Base-by-base conservation (phyloP, 1,139 yeast species). In the Scheffersomyces segobiensis region DNA sequence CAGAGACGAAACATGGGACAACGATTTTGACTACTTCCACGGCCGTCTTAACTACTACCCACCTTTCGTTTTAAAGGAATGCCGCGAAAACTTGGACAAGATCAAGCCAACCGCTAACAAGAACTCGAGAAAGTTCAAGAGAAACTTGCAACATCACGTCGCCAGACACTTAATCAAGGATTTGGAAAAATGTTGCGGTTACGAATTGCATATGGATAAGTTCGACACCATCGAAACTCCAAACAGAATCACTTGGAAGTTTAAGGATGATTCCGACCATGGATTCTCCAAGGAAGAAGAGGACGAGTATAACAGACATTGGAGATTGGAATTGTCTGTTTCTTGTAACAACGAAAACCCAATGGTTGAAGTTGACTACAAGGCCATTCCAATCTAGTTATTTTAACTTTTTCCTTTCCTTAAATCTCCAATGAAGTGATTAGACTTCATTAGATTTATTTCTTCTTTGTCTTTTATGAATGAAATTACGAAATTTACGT, bases 111-210 rank as follows among this genome's bases (percentile, higher is more conserved):
- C 91, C 55, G 85, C 84, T 79, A 89, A 88, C 75, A 86, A 88
- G 59, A 86, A 88, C 69, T 86, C 88, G 59, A 84, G 86, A 66
- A 88, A 88, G 74, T 89, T 88, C 70, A 87, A 85, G 65, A 83
- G 95, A 71, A 88, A 88, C 69, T 80, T 89, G 72, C 89, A 87
- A 69, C 93, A 89, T 72, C 95, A 89, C 67, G 80, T 89, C 57
- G 85, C 87, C 67, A 87, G 87, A 68, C 93, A 88, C 71, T 77
- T 89, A 69, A 77, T 89, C 71, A 81, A 83, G 62, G 93, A 88
- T 64, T 86, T 89, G 74, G 83, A 82, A 63, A 80, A 79, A 59
- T 84, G 87, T 71, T 79, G 88, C 50, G 91, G 91, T 53, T 78
- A 82, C 67, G 79, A 79, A 57, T 76, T 85, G 77, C 79, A 84